A percentile compares a stretch with the other conserved stretches of the same genome.
These are phyloP conservation scores for Cadophora sp. DNA, from an alignment of 2,329 filamentous ascomycete species.

Conservation along the genomic window DNA sequence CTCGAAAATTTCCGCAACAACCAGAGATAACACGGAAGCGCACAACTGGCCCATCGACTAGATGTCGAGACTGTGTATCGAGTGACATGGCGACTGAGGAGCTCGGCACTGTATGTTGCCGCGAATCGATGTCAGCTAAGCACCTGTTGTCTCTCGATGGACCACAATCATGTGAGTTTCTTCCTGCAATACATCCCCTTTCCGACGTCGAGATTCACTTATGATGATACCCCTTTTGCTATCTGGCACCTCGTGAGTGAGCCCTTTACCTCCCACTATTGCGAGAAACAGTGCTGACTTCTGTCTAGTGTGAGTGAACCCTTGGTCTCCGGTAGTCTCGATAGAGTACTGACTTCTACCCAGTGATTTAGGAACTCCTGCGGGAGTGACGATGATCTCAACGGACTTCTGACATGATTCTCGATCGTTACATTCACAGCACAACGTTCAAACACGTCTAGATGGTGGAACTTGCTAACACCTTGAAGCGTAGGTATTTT, in stretches of 20 bases:
- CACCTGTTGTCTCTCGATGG: neutral
- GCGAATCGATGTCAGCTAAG: too few species aligned
- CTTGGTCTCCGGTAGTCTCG: too few species aligned
- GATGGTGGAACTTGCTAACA: conserved; percentile 16
- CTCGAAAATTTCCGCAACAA: neutral
- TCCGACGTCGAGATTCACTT: conserved; percentile 23
- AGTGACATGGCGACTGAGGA: neutral
- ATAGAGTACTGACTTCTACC: neutral
- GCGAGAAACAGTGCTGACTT: too few species aligned
- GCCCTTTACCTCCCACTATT: too few species aligned
- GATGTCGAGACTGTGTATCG: neutral
- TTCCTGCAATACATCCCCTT: neutral
- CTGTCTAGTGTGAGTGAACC: too few species aligned
- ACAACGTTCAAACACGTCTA: conserved; percentile 1
- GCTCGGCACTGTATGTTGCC: neutral
- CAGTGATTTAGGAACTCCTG: conserved; percentile 46
- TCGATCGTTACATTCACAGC: conserved; percentile 16
- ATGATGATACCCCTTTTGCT: conserved; percentile 76
- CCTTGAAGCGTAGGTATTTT: conserved; percentile 9
- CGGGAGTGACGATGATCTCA: conserved; percentile 36
- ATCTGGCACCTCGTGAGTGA: conserved; percentile 82
- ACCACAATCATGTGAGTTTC: conserved; percentile 17
- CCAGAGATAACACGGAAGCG: neutral
- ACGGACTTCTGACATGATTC: conserved; percentile 39
- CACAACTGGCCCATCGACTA: neutral